Base-by-base conservation (phyloP, 371 early-diverging fungal species). In the Lichtheimia corymbifera region DNA sequence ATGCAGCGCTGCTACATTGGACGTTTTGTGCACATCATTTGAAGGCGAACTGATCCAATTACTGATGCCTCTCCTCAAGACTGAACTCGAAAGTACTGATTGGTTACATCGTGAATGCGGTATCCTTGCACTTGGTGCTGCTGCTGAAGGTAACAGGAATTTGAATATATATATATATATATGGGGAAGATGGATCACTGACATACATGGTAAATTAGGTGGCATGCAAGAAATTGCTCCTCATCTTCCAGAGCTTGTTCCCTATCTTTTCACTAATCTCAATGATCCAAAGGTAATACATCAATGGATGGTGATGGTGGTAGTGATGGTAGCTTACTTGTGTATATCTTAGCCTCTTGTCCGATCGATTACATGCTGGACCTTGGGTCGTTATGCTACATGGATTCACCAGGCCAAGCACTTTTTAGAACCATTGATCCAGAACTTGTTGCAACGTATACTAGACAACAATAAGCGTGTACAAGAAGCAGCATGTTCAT, bases 301-400 rank as follows among this genome's bases (percentile, higher is more conserved):
- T 9, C 11, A 35, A 9, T 11, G 6, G 2, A 35, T 35, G 35
- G 9, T 35, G 35, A 35, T 35, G 35, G 11, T 6, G 35, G 9
- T 35, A 11, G 11, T 6, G 11, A 9, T 9, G 11, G 9, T 35
- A 6, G 35, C 1, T 35, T 35, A 11, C 35, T 35, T 11, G 9
- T 9, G 1, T 9, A 2, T 6, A 5, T 27, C 4, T 0, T 78
- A 91, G 90, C 91, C 95, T 7, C 82, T 97, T 56, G 93, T 97
- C 50, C 89, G 97, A 55, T 91, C 95, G n/a, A 98, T 98, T 69
- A 91, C 97, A 13, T 97, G 97, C 80, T 98, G 98, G 98, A 94
- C 97, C 28, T 81, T 97, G 52, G 92, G 96, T 49, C 88, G 98
- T 50, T 98, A 95, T 70, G 83, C 93, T 15, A 76, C 79, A 56